phyloP scores from a whole-genome alignment of 1,284 basidiomycete species.

The Pisolithus thermaeus region DNA sequence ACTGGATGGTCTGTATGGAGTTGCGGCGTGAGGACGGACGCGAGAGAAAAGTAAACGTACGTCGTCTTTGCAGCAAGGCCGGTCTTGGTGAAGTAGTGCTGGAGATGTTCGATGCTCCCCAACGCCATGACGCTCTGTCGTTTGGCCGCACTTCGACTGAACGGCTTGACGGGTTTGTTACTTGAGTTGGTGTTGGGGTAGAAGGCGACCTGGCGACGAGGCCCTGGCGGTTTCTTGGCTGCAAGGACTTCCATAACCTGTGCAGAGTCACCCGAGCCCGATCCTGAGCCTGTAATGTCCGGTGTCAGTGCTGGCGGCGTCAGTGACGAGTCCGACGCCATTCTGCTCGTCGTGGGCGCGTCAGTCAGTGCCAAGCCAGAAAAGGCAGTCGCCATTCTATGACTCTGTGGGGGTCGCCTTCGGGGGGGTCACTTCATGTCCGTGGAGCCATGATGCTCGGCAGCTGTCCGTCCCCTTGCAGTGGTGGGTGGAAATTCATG shows the following conservation, averaged over 20 bases:
- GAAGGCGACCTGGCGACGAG: slow-evolving; percentile 61
- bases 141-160: slow-evolving; percentile 80
- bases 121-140: slow-evolving; percentile 82
- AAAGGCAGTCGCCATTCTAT: not conserved
- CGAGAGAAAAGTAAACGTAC: slow-evolving; percentile 39
- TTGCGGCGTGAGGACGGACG: slow-evolving; percentile 6
- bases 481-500: not conserved
- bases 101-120: slow-evolving; percentile 81
- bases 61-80: slow-evolving; percentile 66
- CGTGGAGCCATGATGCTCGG: too few relatives aligned
- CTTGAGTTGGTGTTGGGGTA: slow-evolving; percentile 67
- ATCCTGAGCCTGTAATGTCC: slow-evolving; percentile 39
- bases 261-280: slow-evolving; percentile 13
- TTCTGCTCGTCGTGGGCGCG: slow-evolving; percentile 13
- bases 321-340: slow-evolving; percentile 36
- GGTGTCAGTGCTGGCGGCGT: slow-evolving; percentile 45
- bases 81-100: slow-evolving; percentile 85
- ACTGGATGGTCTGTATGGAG: slow-evolving; percentile 40
- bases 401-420: too few relatives aligned
- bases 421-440: not conserved
- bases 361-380: not conserved
- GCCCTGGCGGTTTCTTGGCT: slow-evolving; percentile 5
- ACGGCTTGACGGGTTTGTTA: slow-evolving; percentile 72
- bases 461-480: too few relatives aligned
- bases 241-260: not conserved